Conservation (phyloP, 169 alveolate species). For the Cardiosporidium cionae region DNA sequence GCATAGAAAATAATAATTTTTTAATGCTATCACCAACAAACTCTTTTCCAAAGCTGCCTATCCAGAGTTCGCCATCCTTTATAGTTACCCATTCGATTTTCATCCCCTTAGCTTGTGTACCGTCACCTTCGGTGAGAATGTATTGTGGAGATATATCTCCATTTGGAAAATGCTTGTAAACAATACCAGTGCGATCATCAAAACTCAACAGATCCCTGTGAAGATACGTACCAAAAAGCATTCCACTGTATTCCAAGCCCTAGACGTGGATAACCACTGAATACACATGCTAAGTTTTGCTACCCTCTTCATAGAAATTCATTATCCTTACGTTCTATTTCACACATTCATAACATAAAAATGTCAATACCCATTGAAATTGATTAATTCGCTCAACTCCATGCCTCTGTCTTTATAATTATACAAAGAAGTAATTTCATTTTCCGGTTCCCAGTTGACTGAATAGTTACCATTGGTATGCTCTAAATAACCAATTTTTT, state of each 20-base stretch:
- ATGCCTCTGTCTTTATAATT: constrained; percentile 46
- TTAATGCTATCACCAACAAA: constrained; percentile 26
- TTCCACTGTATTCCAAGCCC: not conserved
- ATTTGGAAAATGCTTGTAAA: constrained; percentile 26
- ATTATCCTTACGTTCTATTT: not conserved
- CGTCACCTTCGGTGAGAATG: constrained; percentile 41
- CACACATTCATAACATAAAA: not conserved
- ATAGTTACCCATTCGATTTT: constrained; percentile 43
- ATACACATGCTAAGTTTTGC: not conserved
- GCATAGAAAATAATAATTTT: not conserved
- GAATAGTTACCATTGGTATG: too few relatives aligned
- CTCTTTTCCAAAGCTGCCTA: constrained; percentile 47
- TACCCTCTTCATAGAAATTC: not conserved
- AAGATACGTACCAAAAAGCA: not conserved
- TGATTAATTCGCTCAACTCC: constrained; percentile 39
- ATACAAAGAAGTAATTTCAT: too few relatives aligned
- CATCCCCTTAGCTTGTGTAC: constrained; percentile 41
- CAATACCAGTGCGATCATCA: constrained; percentile 50
- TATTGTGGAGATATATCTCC: constrained; percentile 25
- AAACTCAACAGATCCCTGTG: constrained; percentile 27
- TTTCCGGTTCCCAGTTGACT: too few relatives aligned
- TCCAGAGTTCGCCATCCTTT: constrained; percentile 35
- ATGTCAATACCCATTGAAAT: constrained; percentile 32
- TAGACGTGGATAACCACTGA: not conserved
- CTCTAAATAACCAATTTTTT: too few relatives aligned